Percentiles rank a stretch among this genome's conserved stretches.
Evolutionary conservation across 352 stramenopile genomes (phyloP).

Genomic region (Phytophthora citrophthora): DNA sequence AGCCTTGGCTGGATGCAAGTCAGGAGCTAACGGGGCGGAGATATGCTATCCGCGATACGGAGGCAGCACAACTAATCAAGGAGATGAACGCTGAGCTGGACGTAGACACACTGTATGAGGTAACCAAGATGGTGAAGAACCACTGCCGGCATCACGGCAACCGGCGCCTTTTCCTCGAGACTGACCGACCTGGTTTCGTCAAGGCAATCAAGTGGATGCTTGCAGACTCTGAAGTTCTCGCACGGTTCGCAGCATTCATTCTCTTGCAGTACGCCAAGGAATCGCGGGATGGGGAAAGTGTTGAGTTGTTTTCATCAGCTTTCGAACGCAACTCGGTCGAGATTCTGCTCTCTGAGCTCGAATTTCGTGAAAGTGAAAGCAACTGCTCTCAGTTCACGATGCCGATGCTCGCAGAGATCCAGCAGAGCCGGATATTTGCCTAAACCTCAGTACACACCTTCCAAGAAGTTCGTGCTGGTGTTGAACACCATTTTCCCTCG

Average conservation of each 20-base stretch:
- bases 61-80: slow-evolving; percentile 55
- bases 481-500: slow-evolving; percentile 15
- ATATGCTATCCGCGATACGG: slow-evolving; percentile 59
- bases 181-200: slow-evolving; percentile 48
- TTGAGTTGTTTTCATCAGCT: slow-evolving; percentile 56
- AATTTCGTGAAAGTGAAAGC: slow-evolving; percentile 35
- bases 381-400: slow-evolving; percentile 51
- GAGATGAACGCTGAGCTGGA: slow-evolving; percentile 71
- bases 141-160: slow-evolving; percentile 76
- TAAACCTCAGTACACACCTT: slow-evolving; percentile 20
- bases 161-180: slow-evolving; percentile 61
- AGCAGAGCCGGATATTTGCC: slow-evolving; percentile 66
- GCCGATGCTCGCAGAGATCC: slow-evolving; percentile 60
- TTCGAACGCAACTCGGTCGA: slow-evolving; percentile 70
- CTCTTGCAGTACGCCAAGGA: slow-evolving; percentile 65
- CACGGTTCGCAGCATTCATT: slow-evolving; percentile 73
- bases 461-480: background rate
- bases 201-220: slow-evolving; percentile 75
- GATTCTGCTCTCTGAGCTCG: slow-evolving; percentile 49
- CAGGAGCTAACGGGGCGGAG: slow-evolving; percentile 57
- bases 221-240: slow-evolving; percentile 54
- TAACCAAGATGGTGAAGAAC: slow-evolving; percentile 72
- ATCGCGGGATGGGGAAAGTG: slow-evolving; percentile 27
- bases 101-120: slow-evolving; percentile 63
- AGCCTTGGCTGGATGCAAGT: slow-evolving; percentile 62